A percentile compares a stretch with the other conserved stretches of the same genome.
Evolutionary conservation across 495 filamentous ascomycete genomes (phyloP).

Genomic region (Xylaria telfairii): DNA sequence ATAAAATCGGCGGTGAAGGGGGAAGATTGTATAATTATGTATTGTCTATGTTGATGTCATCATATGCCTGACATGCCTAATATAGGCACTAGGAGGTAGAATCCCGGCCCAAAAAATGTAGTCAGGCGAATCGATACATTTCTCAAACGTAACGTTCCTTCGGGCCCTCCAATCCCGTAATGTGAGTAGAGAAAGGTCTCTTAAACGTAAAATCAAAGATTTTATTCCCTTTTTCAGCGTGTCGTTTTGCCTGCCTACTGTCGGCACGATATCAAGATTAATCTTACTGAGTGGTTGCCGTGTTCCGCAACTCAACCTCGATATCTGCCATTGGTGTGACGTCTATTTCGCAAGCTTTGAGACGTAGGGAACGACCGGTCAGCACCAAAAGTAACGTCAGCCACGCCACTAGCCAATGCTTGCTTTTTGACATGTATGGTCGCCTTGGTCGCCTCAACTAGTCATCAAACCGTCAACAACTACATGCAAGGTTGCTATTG

Average conservation of each 20-base stretch:
- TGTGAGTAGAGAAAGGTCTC: too few species aligned
- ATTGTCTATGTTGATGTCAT: too few species aligned
- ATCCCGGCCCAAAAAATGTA: too few species aligned
- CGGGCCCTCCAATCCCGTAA: too few species aligned
- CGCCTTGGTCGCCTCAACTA: neutral
- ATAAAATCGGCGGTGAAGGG: too few species aligned
- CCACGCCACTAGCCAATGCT: neutral
- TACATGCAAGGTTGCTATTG: neutral
- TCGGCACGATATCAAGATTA: neutral
- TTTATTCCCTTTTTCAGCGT: neutral
- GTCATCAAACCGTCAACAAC: neutral
- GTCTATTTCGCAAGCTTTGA: neutral
- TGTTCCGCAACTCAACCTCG: neutral
- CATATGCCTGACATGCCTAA: too few species aligned
- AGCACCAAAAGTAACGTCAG: neutral
- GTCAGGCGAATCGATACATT: too few species aligned
- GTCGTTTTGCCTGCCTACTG: neutral
- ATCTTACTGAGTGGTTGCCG: neutral
- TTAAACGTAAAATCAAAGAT: too few species aligned
- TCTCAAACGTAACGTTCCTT: too few species aligned
- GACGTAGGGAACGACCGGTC: neutral
- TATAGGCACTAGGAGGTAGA: too few species aligned
- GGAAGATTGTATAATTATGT: too few species aligned
- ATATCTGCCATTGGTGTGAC: neutral
- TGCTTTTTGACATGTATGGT: conserved; percentile 9